A percentile compares a stretch with the other conserved stretches of the same genome.
These are phyloP conservation scores for Diaporthe vaccinii DNA, from an alignment of 2,329 filamentous ascomycete species.

Conservation along the genomic window DNA sequence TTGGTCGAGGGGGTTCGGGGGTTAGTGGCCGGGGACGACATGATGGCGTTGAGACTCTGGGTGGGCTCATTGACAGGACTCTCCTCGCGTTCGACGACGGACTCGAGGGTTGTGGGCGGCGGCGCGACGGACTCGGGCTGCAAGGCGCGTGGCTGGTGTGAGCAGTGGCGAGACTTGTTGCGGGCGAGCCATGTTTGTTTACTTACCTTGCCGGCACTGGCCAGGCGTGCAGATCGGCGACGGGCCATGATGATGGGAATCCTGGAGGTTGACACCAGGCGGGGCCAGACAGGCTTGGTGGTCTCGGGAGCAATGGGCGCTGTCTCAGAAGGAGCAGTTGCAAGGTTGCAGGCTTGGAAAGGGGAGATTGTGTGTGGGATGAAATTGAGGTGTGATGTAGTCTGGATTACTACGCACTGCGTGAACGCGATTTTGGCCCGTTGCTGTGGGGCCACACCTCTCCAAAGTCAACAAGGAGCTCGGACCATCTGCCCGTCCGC, in stretches of 20 bases:
- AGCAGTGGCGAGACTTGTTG: conserved; percentile 29
- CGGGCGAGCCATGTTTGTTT: conserved; percentile 35
- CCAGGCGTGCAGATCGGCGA: conserved; percentile 42
- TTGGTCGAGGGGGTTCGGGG: conserved; percentile 73
- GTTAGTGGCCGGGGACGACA: conserved; percentile 52
- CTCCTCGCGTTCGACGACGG: conserved; percentile 61
- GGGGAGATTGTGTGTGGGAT: conserved; percentile 32
- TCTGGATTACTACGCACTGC: background rate
- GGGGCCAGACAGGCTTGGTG: background rate
- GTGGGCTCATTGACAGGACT: conserved; percentile 48
- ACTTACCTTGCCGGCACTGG: conserved; percentile 37
- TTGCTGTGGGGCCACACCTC: conserved; percentile 27
- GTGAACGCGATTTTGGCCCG: conserved; percentile 29
- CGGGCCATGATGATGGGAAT: conserved; percentile 37
- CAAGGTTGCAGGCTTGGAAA: conserved; percentile 27
- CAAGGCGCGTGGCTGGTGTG: conserved; percentile 33
- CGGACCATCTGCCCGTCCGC: too few species aligned
- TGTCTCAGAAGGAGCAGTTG: conserved; percentile 13
- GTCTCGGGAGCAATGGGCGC: conserved; percentile 8
- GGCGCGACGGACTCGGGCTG: conserved; percentile 43
- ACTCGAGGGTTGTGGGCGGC: conserved; percentile 51
- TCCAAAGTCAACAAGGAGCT: conserved; percentile 32
- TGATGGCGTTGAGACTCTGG: conserved; percentile 49
- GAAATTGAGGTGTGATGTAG: conserved; percentile 28
- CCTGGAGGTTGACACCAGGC: conserved; percentile 16